A percentile compares a stretch with the other conserved stretches of the same genome.
Evolutionary conservation across 306 rosid genomes (phyloP).

Genomic region (Hippophae tibetana): DNA sequence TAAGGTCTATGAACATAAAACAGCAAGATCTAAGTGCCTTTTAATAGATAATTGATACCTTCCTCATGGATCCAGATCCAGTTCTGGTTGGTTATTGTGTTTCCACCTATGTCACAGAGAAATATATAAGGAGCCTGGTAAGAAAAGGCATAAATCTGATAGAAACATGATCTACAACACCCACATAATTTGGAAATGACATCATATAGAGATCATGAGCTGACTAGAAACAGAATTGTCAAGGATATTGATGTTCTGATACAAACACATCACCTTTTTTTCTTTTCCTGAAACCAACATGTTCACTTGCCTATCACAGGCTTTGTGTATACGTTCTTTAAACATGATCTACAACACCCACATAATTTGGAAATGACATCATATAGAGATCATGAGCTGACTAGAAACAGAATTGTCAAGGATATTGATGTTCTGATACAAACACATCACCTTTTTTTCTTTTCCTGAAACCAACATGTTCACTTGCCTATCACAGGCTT

Average conservation of each 20-base stretch:
- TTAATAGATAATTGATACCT: conserved; percentile 28
- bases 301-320: too few species aligned
- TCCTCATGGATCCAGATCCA: conserved; percentile 72
- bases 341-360: not conserved
- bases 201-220: not conserved
- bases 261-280: too few species aligned
- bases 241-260: too few species aligned
- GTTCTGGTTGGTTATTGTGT: conserved; percentile 45
- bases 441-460: too few species aligned
- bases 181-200: conserved; percentile 7
- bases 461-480: too few species aligned
- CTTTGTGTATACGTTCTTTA: too few species aligned
- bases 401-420: too few species aligned
- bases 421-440: too few species aligned
- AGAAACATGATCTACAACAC: not conserved
- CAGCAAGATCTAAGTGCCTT: too few species aligned
- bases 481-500: too few species aligned
- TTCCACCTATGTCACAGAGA: conserved; percentile 50
- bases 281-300: too few species aligned
- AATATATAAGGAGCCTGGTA: conserved; percentile 2
- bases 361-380: conserved; percentile 6
- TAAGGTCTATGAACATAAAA: not conserved
- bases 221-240: too few species aligned
- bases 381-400: not conserved
- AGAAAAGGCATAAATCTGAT: conserved; percentile 5